Evolutionary conservation across 257 asterid genomes (phyloP), one percentile per base, ranked within the genome.

Genomic region (Echites panduratus): DNA sequence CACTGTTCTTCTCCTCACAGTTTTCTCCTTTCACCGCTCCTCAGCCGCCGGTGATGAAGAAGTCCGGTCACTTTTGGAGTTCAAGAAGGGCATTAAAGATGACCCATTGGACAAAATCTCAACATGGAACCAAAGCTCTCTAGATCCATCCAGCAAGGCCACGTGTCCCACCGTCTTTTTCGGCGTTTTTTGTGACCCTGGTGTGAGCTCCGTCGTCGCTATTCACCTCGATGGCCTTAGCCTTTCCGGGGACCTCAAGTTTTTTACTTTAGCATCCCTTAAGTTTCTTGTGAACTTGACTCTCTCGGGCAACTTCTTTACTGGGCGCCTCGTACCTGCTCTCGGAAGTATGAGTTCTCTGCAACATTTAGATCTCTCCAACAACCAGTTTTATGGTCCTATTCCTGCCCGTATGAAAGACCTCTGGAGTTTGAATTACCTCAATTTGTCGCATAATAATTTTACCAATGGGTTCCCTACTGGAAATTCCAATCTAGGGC

Each of bases 271-370:
- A n/a, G 72, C 80, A n/a, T 85, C 85, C 7, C 74, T 92, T 7
- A 88, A 80, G 78, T 81, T 59, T 62, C 89, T 92, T 38, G 84
- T 70, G 69, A 86, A 84, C 64, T 85, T 92, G 29, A 86, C 86
- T 82, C 91, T 92, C n/a, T 78, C 92, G 0, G 96, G 96, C 2
- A 92, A 92, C 77, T 76, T 63, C 1, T 82, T 92, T 49, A 77
- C 96, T 29, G 98, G 98, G 11, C 87, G 98, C 27, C 87, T 92
- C 4, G 92, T 87, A 24, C 98, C 98, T n/a, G 65, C 89, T 14
- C 78, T 92, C 10, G 96, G 96, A 26, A 19, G 68, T 56, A 86
- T 92, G 85, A 68, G 83, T 70, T 72, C 96, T 40, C 82, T 92
- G 6, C 96, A 88, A 79, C 82, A 82, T 27, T 70, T 92, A 68